A percentile compares a stretch with the other conserved stretches of the same genome.
phyloP scores from a whole-genome alignment of 2,329 filamentous ascomycete species.

The Nakataea oryzae region DNA sequence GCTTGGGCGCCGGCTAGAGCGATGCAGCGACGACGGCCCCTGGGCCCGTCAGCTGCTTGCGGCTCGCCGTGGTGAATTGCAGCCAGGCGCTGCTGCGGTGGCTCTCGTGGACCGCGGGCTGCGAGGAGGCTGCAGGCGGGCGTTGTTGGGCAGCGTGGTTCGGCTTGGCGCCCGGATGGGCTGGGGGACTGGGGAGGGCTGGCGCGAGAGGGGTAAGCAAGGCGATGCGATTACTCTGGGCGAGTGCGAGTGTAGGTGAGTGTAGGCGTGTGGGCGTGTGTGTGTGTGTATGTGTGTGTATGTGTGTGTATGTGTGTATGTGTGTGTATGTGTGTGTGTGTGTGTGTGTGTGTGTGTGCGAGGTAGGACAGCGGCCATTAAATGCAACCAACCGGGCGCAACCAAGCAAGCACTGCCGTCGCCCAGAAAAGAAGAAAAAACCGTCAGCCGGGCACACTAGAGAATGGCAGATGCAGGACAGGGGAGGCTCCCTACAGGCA shows the following conservation, averaged over 20 bases:
- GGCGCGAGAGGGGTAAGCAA: background rate
- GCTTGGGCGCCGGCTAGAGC: background rate
- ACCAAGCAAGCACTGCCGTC: background rate
- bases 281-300: too few relatives aligned
- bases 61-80: background rate
- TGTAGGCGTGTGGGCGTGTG: too few relatives aligned
- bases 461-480: background rate
- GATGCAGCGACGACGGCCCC: background rate
- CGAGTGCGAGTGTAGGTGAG: too few relatives aligned
- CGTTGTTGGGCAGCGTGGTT: background rate
- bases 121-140: background rate
- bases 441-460: too few relatives aligned
- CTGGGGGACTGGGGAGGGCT: too few relatives aligned
- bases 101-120: background rate
- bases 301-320: too few relatives aligned
- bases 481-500: background rate
- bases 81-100: background rate
- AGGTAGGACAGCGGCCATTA: background rate
- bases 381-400: background rate
- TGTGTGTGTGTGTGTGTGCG: too few relatives aligned
- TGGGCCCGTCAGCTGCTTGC: background rate
- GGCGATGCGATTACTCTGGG: background rate
- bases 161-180: background rate
- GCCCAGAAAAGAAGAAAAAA: background rate
- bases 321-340: too few relatives aligned